A percentile compares a stretch with the other conserved stretches of the same genome.
Conservation (phyloP, 805 yeast species). For the Starmerella apicola region DNA sequence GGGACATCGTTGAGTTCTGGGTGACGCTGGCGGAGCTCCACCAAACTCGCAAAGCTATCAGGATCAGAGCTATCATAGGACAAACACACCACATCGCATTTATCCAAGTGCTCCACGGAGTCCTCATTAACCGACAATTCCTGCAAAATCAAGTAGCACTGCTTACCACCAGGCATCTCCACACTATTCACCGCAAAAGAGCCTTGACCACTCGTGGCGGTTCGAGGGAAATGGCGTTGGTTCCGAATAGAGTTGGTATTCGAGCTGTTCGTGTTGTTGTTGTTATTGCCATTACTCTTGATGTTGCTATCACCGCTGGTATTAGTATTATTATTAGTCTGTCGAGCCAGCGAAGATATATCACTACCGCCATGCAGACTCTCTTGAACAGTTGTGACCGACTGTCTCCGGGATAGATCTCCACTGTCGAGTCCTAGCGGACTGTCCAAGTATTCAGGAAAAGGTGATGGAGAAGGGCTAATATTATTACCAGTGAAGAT, state of each 20-base stretch:
- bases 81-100: slow-evolving; percentile 84
- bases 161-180: slow-evolving; percentile 89
- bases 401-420: no score
- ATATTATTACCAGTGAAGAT: no score
- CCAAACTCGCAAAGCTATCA: slow-evolving; percentile 74
- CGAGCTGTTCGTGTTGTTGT: background rate
- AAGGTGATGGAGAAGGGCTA: no score
- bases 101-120: slow-evolving; percentile 64
- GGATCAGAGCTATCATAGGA: slow-evolving; percentile 94
- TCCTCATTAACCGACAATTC: slow-evolving; percentile 82
- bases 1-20: slow-evolving; percentile 58
- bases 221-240: no score
- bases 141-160: slow-evolving; percentile 79
- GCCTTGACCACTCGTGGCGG: slow-evolving; percentile 62
- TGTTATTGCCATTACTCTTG: background rate
- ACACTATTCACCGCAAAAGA: slow-evolving; percentile 81
- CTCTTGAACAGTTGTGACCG: no score
- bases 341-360: no score
- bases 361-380: no score
- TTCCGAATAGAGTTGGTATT: no score
- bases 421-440: no score
- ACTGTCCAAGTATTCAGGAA: no score
- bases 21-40: slow-evolving; percentile 52
- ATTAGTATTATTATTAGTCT: background rate
- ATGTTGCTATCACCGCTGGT: background rate